A percentile compares a stretch with the other conserved stretches of the same genome.
Conservation (phyloP, 2,329 filamentous ascomycete genomes). For the Epichloe amarillans region DNA sequence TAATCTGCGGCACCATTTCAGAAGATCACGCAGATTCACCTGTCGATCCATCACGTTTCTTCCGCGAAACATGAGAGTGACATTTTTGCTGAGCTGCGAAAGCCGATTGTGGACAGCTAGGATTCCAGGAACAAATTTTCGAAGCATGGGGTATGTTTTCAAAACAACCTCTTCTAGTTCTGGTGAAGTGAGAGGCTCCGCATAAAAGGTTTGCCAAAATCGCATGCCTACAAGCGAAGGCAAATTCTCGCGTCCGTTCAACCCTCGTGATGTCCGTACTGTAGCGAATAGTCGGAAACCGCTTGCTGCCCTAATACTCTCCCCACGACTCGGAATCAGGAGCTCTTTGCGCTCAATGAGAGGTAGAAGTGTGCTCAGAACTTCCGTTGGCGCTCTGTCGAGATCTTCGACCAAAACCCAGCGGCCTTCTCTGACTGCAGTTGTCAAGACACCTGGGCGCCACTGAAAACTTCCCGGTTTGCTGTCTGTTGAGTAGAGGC, state of each 20-base stretch:
- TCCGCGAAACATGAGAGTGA: conserved; percentile 17
- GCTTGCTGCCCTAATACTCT: conserved; percentile 67
- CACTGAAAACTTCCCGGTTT: conserved; percentile 84
- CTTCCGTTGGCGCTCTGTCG: conserved; percentile 85
- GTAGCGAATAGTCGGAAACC: conserved; percentile 90
- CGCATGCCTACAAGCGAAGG: conserved; percentile 70
- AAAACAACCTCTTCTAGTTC: conserved; percentile 67
- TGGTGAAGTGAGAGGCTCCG: conserved; percentile 48
- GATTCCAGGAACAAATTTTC: conserved; percentile 45
- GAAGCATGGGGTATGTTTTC: conserved; percentile 56
- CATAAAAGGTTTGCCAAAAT: conserved; percentile 69
- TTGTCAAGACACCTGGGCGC: conserved; percentile 85
- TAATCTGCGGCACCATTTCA: conserved; percentile 83
- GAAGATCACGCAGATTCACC: conserved; percentile 60
- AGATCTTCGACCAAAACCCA: conserved; percentile 98
- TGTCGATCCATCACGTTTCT: conserved; percentile 36
- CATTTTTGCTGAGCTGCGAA: conserved; percentile 35
- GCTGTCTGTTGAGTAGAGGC: conserved; percentile 81
- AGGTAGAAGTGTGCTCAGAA: conserved; percentile 83
- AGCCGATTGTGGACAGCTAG: conserved; percentile 45
- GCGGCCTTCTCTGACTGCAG: conserved; percentile 81
- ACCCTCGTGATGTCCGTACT: conserved; percentile 61
- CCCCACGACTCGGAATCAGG: conserved; percentile 76
- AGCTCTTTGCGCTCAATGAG: conserved; percentile 88
- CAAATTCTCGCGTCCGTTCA: conserved; percentile 51